Percentiles rank a stretch among this genome's conserved stretches.
Evolutionary conservation across 768 basidiomycete species (phyloP).

Genomic region (Pleurotus giganteus): DNA sequence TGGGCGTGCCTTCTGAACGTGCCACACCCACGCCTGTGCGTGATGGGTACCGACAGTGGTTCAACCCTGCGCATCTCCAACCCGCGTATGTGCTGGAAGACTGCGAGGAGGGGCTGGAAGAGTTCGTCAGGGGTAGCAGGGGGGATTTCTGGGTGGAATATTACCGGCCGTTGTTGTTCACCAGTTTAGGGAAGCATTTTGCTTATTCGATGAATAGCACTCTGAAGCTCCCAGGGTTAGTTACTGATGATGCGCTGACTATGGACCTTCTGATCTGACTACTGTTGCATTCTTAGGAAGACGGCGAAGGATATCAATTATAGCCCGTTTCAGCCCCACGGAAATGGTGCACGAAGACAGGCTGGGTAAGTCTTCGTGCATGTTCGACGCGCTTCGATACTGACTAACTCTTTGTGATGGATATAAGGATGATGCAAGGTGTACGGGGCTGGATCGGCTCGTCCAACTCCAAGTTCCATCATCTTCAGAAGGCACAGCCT

Average conservation of each 20-base stretch:
- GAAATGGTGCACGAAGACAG: slow-evolving; percentile 35
- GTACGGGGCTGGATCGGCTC: slow-evolving; percentile 77
- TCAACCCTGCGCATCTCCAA: slow-evolving; percentile 63
- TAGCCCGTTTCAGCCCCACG: slow-evolving; percentile 74
- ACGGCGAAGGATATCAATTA: slow-evolving; percentile 62
- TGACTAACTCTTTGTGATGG: no score
- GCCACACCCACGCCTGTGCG: slow-evolving; percentile 50
- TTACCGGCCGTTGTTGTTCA: slow-evolving; percentile 82
- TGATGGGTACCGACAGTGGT: slow-evolving; percentile 86
- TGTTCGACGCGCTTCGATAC: not conserved
- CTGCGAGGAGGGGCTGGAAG: slow-evolving; percentile 57
- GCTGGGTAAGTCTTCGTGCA: slow-evolving; percentile 15
- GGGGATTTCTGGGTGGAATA: slow-evolving; percentile 89
- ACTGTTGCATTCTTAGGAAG: slow-evolving; percentile 48
- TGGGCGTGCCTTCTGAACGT: slow-evolving; percentile 69
- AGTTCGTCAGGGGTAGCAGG: slow-evolving; percentile 50
- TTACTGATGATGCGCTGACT: not conserved
- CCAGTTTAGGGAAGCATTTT: slow-evolving; percentile 84
- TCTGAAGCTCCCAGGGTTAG: slow-evolving; percentile 77
- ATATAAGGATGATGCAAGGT: slow-evolving; percentile 67
- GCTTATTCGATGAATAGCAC: slow-evolving; percentile 93
- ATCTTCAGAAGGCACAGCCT: slow-evolving; percentile 32
- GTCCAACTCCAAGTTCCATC: slow-evolving; percentile 34
- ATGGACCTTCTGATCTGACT: not conserved
- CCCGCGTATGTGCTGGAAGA: slow-evolving; percentile 66